Evolutionary conservation across 2,329 filamentous ascomycete genomes (phyloP).

Genomic region (Magnaporthiopsis rhizophila): DNA sequence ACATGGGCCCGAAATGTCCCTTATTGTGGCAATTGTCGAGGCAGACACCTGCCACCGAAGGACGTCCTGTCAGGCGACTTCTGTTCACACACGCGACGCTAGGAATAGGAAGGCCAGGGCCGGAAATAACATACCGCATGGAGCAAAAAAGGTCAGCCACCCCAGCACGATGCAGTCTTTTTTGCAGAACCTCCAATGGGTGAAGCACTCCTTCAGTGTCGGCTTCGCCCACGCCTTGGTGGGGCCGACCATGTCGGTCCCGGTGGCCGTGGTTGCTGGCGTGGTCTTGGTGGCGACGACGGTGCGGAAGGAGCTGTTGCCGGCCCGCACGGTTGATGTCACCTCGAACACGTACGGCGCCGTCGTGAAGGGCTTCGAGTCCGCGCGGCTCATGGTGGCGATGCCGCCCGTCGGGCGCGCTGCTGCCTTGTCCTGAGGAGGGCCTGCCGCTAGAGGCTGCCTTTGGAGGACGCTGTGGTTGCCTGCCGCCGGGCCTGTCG

Average conservation of each 20-base stretch:
- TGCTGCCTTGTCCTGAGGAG: too few species aligned
- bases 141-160: not conserved
- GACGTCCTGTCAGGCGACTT: not conserved
- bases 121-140: not conserved
- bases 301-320: not conserved
- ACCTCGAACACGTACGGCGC: not conserved
- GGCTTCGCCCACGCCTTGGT: not conserved
- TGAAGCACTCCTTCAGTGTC: not conserved
- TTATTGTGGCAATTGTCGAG: not conserved
- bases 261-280: not conserved
- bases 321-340: not conserved
- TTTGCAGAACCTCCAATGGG: not conserved
- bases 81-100: not conserved
- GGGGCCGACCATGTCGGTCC: not conserved
- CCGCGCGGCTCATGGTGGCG: too few species aligned
- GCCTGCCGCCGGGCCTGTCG: too few species aligned
- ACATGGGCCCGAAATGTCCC: not conserved
- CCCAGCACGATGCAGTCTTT: not conserved
- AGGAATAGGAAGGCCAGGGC: not conserved
- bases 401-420: too few species aligned
- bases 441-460: too few species aligned
- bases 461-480: too few species aligned
- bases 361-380: too few species aligned
- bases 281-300: not conserved
- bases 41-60: not conserved